These are phyloP conservation scores for Biscutella laevigata DNA, from an alignment of 441 rosid genomes.

Conservation along the genomic window DNA sequence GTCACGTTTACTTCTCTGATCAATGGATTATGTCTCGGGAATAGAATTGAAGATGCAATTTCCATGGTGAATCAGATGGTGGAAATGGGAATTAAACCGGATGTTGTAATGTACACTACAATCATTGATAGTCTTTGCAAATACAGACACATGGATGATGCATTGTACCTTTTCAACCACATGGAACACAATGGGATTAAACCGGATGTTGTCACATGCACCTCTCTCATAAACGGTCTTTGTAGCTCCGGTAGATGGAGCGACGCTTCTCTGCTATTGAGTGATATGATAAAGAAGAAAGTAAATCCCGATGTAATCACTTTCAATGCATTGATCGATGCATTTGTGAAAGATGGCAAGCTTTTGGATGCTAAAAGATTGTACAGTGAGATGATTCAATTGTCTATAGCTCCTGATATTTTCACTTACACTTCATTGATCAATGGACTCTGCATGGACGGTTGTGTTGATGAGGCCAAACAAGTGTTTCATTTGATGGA, in stretches of 20 bases:
- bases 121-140: slow-evolving; percentile 20
- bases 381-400: slow-evolving; percentile 17
- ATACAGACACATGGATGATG: slow-evolving; percentile 6
- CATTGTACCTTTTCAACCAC: slow-evolving; percentile 2
- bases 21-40: slow-evolving; percentile 10
- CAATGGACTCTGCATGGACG: slow-evolving; percentile 15
- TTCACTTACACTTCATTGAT: slow-evolving; percentile 24
- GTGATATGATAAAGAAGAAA: slow-evolving; percentile 8
- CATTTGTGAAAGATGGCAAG: slow-evolving; percentile 15
- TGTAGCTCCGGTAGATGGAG: slow-evolving; percentile 14
- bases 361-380: slow-evolving; percentile 12
- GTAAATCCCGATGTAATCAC: slow-evolving; percentile 17
- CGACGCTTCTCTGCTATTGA: background rate
- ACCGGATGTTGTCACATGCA: slow-evolving; percentile 14
- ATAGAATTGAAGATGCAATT: background rate
- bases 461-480: slow-evolving; percentile 14
- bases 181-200: slow-evolving; percentile 14
- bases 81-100: background rate
- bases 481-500: slow-evolving; percentile 16
- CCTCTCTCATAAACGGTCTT: slow-evolving; percentile 13
- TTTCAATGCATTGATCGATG: slow-evolving; percentile 25
- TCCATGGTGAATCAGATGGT: slow-evolving; percentile 3
- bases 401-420: slow-evolving; percentile 16
- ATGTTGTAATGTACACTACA: slow-evolving; percentile 10
- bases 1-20: slow-evolving; percentile 14